Evolutionary conservation across 1,284 basidiomycete species (phyloP).

Genomic region (Trichosporon ovoides): DNA sequence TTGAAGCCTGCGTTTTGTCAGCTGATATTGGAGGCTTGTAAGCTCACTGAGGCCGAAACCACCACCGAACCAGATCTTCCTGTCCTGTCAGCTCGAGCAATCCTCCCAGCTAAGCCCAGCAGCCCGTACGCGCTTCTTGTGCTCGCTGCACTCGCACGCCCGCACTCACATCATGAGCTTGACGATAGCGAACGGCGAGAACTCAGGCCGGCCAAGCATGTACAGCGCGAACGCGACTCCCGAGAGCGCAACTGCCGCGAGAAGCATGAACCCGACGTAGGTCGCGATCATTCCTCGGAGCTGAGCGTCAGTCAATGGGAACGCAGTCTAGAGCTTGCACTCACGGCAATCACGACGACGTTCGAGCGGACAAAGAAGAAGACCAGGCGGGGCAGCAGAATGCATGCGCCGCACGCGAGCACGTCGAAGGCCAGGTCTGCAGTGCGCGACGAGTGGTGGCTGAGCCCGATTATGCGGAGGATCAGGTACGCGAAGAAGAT

Average conservation of each 20-base stretch:
- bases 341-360: conserved; percentile 66
- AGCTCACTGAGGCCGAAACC: neutral
- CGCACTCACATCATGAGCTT: conserved; percentile 54
- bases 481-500: conserved; percentile 66
- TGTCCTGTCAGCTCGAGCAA: neutral
- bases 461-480: conserved; percentile 63
- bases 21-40: neutral
- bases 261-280: conserved; percentile 76
- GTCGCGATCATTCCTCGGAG: conserved; percentile 63
- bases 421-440: conserved; percentile 75
- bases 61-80: conserved; percentile 13
- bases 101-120: neutral
- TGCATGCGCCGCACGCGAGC: conserved; percentile 75
- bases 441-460: conserved; percentile 53
- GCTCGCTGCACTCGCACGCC: too few species aligned
- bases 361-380: conserved; percentile 82
- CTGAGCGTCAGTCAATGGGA: conserved; percentile 46
- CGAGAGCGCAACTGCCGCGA: conserved; percentile 60
- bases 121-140: too few species aligned
- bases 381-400: conserved; percentile 77
- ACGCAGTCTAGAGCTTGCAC: conserved; percentile 24
- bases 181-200: conserved; percentile 52
- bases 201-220: conserved; percentile 2
- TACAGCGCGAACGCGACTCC: conserved; percentile 72
- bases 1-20: conserved; percentile 18